Conservation (phyloP, 2,329 filamentous ascomycete genomes). For the Aspergillus phoenicis region DNA sequence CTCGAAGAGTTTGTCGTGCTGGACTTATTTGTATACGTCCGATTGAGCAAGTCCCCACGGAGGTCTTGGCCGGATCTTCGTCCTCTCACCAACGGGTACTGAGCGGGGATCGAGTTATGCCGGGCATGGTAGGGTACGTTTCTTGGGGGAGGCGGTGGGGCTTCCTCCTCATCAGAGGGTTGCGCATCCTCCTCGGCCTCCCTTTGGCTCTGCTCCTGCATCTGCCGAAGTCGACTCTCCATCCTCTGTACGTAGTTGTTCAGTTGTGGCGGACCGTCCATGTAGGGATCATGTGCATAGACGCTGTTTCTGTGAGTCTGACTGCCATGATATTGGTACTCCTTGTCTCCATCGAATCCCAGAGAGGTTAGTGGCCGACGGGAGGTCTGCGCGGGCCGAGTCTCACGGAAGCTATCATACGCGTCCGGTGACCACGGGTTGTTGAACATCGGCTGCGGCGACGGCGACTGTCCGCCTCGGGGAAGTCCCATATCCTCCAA, state of each 20-base stretch:
- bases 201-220: constrained; percentile 59
- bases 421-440: constrained; percentile 89
- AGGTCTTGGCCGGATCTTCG: constrained; percentile 70
- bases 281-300: constrained; percentile 37
- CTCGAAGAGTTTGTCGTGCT: constrained; percentile 77
- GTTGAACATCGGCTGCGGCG: constrained; percentile 56
- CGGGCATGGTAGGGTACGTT: constrained; percentile 47
- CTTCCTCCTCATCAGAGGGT: constrained; percentile 51
- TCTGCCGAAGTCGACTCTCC: constrained; percentile 76
- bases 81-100: constrained; percentile 40
- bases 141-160: constrained; percentile 66
- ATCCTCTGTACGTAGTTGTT: constrained; percentile 89
- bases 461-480: constrained; percentile 52
- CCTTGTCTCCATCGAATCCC: constrained; percentile 61
- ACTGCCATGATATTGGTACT: constrained; percentile 62
- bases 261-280: constrained; percentile 68
- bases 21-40: constrained; percentile 87
- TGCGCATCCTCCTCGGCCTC: constrained; percentile 57
- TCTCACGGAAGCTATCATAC: constrained; percentile 61
- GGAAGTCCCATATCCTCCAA: constrained; percentile 79
- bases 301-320: constrained; percentile 51
- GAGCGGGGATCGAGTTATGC: constrained; percentile 45
- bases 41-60: constrained; percentile 66
- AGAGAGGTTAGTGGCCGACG: constrained; percentile 72
- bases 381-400: constrained; percentile 36